Base-by-base conservation (phyloP, 371 early-diverging fungal species). In the Lichtheimia hyalospora region DNA sequence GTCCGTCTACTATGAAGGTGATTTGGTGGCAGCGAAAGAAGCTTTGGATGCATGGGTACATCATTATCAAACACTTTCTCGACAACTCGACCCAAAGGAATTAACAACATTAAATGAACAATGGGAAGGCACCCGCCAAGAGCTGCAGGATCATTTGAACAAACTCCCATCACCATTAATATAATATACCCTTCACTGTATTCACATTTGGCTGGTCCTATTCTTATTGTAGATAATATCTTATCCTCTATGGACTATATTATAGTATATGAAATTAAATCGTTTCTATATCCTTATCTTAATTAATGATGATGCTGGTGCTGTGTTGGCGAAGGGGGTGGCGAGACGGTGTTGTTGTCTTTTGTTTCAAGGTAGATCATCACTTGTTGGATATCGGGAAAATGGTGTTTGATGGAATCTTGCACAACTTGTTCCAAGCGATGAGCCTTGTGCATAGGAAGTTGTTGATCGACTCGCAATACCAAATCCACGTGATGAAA, bases 401-500 rank as follows among this genome's bases (percentile, higher is more conserved):
- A 71, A 14, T 67, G 58, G 1, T 56, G 44, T 49, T 64, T 73
- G 24, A 80, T 61, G 0, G 67, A 50, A 20, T 58, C 25, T 23
- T 66, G 64, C 0, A 81, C 75, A 7, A 49, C 41, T 39, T 68
- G 61, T 57, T 74, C 70, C 20, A 81, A 39, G 2, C 58, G 54
- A 58, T 71, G 58, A 3, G 75, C 81, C 40, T 74, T 58, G 12
- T 55, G 52, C 58, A 76, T 70, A 0, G 73, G 52, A 24, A 81
- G 57, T 0, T 28, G 14, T 2, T 76, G 75, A 52, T 65, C 67
- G 1, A 78, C 52, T 21, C 68, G 76, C 8, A 81, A 50, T 1
- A 70, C 66, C 5, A 81, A 28, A 52, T 81, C 81, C 5, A 81
- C 55, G 52, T 75, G 78, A 41, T 72, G 62, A 41, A 73, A 78